These are phyloP conservation scores for Calocybe gangraenosa DNA, from an alignment of 768 basidiomycete species.

Conservation along the genomic window DNA sequence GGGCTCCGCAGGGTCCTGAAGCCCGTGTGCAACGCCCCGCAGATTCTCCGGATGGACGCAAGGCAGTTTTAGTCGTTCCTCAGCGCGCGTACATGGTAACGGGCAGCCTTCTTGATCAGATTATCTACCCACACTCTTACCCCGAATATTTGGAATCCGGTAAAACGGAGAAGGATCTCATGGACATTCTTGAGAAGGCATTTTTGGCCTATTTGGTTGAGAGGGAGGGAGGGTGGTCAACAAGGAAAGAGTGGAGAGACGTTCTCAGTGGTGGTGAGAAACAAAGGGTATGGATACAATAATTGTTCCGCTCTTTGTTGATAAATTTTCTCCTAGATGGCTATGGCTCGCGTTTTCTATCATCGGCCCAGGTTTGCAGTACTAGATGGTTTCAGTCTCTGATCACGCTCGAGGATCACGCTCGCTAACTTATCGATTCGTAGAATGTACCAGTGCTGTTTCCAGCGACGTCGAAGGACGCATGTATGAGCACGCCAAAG, in stretches of 20 bases:
- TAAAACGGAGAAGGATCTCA: conserved; percentile 63
- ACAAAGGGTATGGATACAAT: conserved; percentile 58
- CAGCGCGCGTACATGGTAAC: conserved; percentile 91
- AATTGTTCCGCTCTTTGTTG: neutral
- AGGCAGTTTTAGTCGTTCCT: conserved; percentile 80
- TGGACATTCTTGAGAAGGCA: conserved; percentile 74
- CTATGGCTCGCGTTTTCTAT: conserved; percentile 90
- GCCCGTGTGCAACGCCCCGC: conserved; percentile 30
- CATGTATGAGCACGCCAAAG: conserved; percentile 93
- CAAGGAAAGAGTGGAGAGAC: conserved; percentile 94
- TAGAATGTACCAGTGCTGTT: conserved; percentile 94
- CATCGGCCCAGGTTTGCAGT: conserved; percentile 80
- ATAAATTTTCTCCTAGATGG: conserved; percentile 51
- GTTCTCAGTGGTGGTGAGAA: conserved; percentile 96
- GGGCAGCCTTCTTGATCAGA: conserved; percentile 86
- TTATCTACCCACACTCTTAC: conserved; percentile 90
- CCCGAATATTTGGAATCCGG: conserved; percentile 61
- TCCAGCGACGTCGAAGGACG: conserved; percentile 93
- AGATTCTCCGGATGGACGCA: conserved; percentile 31
- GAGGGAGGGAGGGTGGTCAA: conserved; percentile 86
- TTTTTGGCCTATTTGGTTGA: conserved; percentile 82
- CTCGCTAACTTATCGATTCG: conserved; percentile 4
- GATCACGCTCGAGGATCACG: neutral
- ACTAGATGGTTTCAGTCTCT: conserved; percentile 63
- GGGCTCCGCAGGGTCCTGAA: conserved; percentile 56